Base-by-base conservation (phyloP, 495 filamentous ascomycete genomes). In the Aspergillus haitiensis region DNA sequence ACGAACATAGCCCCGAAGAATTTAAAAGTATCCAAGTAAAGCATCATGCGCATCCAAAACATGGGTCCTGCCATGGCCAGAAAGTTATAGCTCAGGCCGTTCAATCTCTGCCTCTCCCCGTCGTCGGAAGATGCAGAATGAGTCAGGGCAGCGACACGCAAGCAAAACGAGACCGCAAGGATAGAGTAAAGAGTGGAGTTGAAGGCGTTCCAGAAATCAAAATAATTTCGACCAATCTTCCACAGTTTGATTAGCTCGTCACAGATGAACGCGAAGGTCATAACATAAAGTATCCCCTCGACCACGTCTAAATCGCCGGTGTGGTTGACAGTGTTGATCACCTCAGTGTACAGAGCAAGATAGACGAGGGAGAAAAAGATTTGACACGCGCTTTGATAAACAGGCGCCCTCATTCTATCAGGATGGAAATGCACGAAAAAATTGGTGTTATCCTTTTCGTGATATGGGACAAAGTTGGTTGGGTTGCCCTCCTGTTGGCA, bases 1-100 rank as follows among this genome's bases (percentile, higher is more conserved):
- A 98, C 93, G 36, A 98, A 81, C 95, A 98, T 98, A 52, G 91
- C 91, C 45, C 94, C 94, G 63, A 98, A 98, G 81, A 98, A 98
- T 59, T 89, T 88, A 76, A 94, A 91, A 0, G 86, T 88, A 76
- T 98, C 94, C 8, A 98, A 82, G 68, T 96, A 98, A 7, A 98
- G 85, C 58, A 98, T 80, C 67, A 98, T 82, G 13, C 94, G 90
- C 66, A 86, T 85, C 94, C 94, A 98, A 72, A 98, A 97, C 91
- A 98, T 92, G 1, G 94, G 94, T 0, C 93, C 92, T 15, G 86
- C 84, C 70, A 97, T 95, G 6, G 94, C 93, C 32, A 88, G 67
- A 71, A 97, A 96, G 75, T 96, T 93, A 74, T 98, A 98, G 65
- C 86, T 90, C 21, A 97, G 72, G 48, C 84, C 75, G 69, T 96